Evolutionary conservation across 2,329 filamentous ascomycete species (phyloP), one percentile per base, ranked within the genome.

Genomic region (Pseudopithomyces chartarum): DNA sequence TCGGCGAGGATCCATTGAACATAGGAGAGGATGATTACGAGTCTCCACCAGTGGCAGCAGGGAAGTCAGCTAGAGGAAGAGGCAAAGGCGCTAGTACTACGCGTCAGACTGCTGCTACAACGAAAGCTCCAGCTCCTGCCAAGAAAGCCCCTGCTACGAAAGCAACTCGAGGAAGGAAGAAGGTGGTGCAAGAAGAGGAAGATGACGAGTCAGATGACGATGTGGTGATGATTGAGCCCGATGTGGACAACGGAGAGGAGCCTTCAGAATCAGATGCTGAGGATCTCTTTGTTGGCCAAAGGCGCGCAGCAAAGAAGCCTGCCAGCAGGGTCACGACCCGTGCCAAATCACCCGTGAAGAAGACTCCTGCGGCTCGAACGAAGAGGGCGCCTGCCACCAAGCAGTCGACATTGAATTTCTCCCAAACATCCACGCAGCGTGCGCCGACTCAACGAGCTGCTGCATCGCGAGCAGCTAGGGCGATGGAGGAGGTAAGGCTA

Each of bases 1-100:
- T 84, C 49, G 98, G 94, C 93, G 89, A 89, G 58, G 90, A 95
- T 46, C 87, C 92, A 56, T 86, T 90, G 0, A 36, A 36, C 13
- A 11, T 17, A 15, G 80, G 79, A 13, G 76, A 78, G 40, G 78
- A 78, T 34, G 80, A 73, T 4, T 72, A 76, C 3, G 70, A 69
- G 11, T 58, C 65, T 23, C 67, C 67, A 6, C 64, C 71, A 19
- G 61, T 69, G 40, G 67, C 75, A 2, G 60, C 76, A 19, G 76
- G 75, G 49, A 72, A 76, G 55, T 74, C 74, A 20, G 71, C 76
- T 19, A 77, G 80, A 55, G 82, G 82, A 22, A 77, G 83, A 52
- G 74, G 69, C 52, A 77, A 80, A 26, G 72, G 79, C 51, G 71
- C 80, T 23, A 65, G 57, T 46, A 73, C 75, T 39, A 77, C 73